Evolutionary conservation across 1,284 basidiomycete genomes (phyloP), one percentile per base, ranked within the genome.

Genomic region (Papiliotrema nemorosa): DNA sequence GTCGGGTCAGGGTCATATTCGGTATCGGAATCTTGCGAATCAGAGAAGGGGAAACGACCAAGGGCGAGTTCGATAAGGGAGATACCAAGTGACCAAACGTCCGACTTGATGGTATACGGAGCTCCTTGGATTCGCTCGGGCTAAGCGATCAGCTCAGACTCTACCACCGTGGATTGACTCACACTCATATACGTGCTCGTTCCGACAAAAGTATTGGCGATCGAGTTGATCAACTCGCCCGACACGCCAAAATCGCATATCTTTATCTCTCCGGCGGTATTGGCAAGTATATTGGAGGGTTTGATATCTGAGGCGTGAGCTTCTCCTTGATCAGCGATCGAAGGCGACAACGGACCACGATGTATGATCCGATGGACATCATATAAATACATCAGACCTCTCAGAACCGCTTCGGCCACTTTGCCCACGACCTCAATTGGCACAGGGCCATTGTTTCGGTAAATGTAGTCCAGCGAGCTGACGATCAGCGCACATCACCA

Each of bases 161-260:
- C 14, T 3, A 12, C 9, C n/a, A 3, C 3, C 13, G 40, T 18
- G 16, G 22, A 33, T 24, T 13, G n/a, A 83, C 91, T 75, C 74
- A 97, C 93, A 61, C 91, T 94, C 94, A 98, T 99, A 75, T 98
- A 99, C 13, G 92, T 94, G 56, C 90, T 93, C 2, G 96, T 98
- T 7, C 94, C 94, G 16, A 98, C 94, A 70, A 98, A 98, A 0
- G 96, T 99, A 74, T 97, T 90, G 14, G 96, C 96, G 57, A 99
- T 94, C 2, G 89, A 93, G 77, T 98, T 97, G 78, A 97, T 94
- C 57, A 99, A 82, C 74, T 99, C 94, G 18, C 96, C 96, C 0
- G 92, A 96, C 7, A 98, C 96, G 41, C 94, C 94, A 74, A 99
- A 98, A 75, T 99, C 96, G 67, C 93, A 97, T 42, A 99, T 88